Evolutionary conservation across 108 stramenopile species (phyloP).

Genomic region (Cyclotella atomus): DNA sequence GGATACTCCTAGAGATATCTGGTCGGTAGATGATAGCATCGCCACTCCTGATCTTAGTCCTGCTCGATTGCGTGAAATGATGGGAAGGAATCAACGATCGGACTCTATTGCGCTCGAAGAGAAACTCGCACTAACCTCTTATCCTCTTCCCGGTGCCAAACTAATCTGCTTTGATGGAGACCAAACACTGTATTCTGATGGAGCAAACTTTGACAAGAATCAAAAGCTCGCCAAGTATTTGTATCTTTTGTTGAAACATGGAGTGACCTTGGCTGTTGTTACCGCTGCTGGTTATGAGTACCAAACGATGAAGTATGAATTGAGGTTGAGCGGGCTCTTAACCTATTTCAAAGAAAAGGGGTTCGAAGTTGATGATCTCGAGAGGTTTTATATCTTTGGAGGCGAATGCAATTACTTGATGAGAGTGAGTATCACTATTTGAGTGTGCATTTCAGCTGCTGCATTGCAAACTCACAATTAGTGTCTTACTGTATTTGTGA

Average conservation of each 20-base stretch:
- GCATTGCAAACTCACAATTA: not conserved
- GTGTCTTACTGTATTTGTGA: not conserved
- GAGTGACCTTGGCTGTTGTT: constrained; percentile 88
- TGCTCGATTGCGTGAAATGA: not conserved
- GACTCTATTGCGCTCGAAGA: constrained; percentile 41
- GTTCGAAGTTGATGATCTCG: constrained; percentile 67
- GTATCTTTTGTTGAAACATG: constrained; percentile 71
- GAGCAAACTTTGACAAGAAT: constrained; percentile 90
- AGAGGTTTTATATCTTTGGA: constrained; percentile 92
- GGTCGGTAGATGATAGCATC: constrained; percentile 1
- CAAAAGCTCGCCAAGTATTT: constrained; percentile 82
- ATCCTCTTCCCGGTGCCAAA: constrained; percentile 67
- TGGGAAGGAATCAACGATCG: constrained; percentile 15
- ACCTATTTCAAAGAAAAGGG: constrained; percentile 70
- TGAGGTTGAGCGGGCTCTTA: constrained; percentile 83
- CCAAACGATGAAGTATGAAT: constrained; percentile 84
- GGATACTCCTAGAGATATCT: not conserved
- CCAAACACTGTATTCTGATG: constrained; percentile 91
- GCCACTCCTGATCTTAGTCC: constrained; percentile 11
- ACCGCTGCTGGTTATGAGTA: constrained; percentile 97
- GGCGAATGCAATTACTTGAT: constrained; percentile 94
- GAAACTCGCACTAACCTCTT: constrained; percentile 10
- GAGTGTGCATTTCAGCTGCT: not conserved
- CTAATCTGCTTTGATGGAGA: constrained; percentile 94
- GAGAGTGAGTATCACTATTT: constrained; percentile 25